phyloP scores from a whole-genome alignment of 2,329 filamentous ascomycete genomes.

The Furcasterigmium furcatum region DNA sequence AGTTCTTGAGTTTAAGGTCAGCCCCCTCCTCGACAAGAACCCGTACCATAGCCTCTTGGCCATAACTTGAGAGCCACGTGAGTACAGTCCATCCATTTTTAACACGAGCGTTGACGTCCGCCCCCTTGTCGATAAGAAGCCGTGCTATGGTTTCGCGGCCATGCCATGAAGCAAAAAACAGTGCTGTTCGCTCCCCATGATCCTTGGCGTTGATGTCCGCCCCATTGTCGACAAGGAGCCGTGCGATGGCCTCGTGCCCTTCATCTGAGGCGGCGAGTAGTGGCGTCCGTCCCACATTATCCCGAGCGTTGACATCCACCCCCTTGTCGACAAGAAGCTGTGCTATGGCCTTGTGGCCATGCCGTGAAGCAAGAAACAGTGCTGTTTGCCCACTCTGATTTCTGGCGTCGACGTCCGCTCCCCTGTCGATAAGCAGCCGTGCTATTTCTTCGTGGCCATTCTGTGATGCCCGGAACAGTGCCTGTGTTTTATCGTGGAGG shows the following conservation, averaged over 20 bases:
- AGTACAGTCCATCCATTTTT: no score
- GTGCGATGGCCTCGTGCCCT: slow-evolving; percentile 5
- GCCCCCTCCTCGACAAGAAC: no score
- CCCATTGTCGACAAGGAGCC: slow-evolving; percentile 7
- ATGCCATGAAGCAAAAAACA: neutral
- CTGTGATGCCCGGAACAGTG: slow-evolving; percentile 5
- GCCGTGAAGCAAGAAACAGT: slow-evolving; percentile 6
- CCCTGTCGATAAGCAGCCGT: neutral
- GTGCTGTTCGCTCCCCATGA: no score
- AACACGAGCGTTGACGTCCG: neutral
- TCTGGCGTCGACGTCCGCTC: slow-evolving; percentile 10
- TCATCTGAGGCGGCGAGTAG: neutral
- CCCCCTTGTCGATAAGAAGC: slow-evolving; percentile 7
- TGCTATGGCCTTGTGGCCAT: slow-evolving; percentile 4
- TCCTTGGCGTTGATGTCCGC: neutral
- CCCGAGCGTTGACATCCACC: neutral
- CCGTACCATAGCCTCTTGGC: no score
- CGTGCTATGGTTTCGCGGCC: slow-evolving; percentile 4
- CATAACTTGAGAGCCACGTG: no score
- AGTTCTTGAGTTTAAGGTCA: no score
- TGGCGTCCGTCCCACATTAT: no score
- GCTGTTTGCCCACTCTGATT: slow-evolving; percentile 5
- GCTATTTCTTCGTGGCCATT: slow-evolving; percentile 12
- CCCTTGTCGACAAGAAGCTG: slow-evolving; percentile 7
- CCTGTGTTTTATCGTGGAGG: neutral